Percentiles rank a stretch among this genome's conserved stretches.
phyloP scores from a whole-genome alignment of 148 eudicot genomes.

The Nepenthes gracilis region DNA sequence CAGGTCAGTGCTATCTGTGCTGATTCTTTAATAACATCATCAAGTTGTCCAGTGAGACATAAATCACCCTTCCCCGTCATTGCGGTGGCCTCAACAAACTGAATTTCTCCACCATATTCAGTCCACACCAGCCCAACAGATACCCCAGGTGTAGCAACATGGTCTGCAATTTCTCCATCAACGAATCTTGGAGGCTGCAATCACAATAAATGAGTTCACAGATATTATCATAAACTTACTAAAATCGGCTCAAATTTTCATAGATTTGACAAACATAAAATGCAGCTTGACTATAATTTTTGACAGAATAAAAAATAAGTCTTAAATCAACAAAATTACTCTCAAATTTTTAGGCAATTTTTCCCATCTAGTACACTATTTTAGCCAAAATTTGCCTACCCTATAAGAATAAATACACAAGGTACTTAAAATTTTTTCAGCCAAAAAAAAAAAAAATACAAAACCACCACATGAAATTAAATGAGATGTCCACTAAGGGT shows the following conservation, averaged over 20 bases:
- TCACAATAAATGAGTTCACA: slow-evolving; percentile 8
- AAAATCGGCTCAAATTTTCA: no score
- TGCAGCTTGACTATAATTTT: no score
- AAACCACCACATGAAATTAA: background rate
- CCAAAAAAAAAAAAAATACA: no score
- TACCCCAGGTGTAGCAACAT: slow-evolving; percentile 85
- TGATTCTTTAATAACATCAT: slow-evolving; percentile 97
- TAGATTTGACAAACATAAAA: no score
- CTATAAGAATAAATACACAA: no score
- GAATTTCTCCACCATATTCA: slow-evolving; percentile 88
- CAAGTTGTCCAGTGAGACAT: slow-evolving; percentile 94
- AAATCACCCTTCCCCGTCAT: slow-evolving; percentile 88
- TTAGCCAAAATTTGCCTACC: no score
- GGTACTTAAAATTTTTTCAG: no score
- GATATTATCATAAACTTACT: background rate
- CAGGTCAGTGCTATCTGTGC: slow-evolving; percentile 97
- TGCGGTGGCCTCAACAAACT: slow-evolving; percentile 80
- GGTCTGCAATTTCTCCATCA: slow-evolving; percentile 85
- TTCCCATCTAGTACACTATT: no score
- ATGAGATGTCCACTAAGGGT: background rate
- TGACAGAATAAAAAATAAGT: no score
- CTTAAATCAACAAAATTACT: no score
- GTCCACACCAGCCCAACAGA: slow-evolving; percentile 98
- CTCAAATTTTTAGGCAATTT: no score
- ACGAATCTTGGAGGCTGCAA: slow-evolving; percentile 92